Evolutionary conservation across 2,329 filamentous ascomycete species (phyloP), one percentile per base, ranked within the genome.

Genomic region (Fusarium secorum): DNA sequence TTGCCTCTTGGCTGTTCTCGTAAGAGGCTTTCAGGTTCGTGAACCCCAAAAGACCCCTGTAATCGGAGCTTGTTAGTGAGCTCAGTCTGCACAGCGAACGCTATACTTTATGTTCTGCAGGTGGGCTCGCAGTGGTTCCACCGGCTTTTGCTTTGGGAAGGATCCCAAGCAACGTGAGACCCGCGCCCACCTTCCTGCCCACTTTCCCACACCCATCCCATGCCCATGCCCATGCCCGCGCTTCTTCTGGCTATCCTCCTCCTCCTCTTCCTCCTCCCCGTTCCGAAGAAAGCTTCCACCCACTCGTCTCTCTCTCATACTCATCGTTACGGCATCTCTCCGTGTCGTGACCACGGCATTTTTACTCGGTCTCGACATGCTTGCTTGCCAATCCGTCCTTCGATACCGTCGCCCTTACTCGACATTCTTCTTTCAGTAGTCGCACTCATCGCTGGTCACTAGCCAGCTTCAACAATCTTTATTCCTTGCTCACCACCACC

Each of bases 281-380:
- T 45, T 45, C 64, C 60, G 46, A 64, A 67, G 57, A 72, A 67
- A 75, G 72, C 72, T 77, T 71, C 76, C 75, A 73, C 76, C 69
- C 65, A 73, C 76, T 80, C 77, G 70, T 66, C 66, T 72, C 66
- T 52, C 53, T 44, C 62, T 58, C 60, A 71, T 66, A 55, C 66
- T 55, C 56, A 62, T 65, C 63, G 38, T 62, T 64, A 52, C 66
- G 60, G 64, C 57, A 57, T 55, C 42, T 64, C 54, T 57, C 55
- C 66, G 68, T 76, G 65, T 58, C 71, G 74, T 75, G 64, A 70
- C 65, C 71, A 62, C 66, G 62, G 58, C 65, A 68, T 57, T 55
- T 66, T 51, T 72, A 39, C 51, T 61, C 54, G 41, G 59, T 48
- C 68, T 64, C 75, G 75, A 75, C 66, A 77, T 77, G 75, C 74